A percentile compares a stretch with the other conserved stretches of the same genome.
Evolutionary conservation across 176 grass and related monocot species (phyloP).

Genomic region (Chrysopogon serrulatus): DNA sequence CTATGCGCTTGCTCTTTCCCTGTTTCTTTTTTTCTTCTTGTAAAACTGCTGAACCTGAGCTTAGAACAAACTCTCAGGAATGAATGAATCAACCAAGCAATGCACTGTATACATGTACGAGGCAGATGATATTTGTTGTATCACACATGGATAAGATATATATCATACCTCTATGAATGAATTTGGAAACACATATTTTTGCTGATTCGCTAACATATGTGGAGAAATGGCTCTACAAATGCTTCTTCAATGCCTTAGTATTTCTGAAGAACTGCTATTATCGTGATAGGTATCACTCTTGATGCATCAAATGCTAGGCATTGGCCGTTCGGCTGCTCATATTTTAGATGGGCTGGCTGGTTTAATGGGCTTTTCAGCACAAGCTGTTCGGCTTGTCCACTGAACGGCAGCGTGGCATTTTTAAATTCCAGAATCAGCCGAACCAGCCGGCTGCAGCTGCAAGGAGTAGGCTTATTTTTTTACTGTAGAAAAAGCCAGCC

Average conservation of each 20-base stretch:
- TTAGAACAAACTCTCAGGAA: neutral
- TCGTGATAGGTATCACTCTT: neutral
- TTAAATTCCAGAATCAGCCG: too few relatives aligned
- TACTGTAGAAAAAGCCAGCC: too few relatives aligned
- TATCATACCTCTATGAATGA: neutral
- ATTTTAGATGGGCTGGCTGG: too few relatives aligned
- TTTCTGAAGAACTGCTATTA: neutral
- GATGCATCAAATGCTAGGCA: neutral
- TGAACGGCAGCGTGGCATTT: too few relatives aligned
- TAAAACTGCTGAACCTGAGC: neutral
- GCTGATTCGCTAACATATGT: neutral
- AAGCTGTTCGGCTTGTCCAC: too few relatives aligned
- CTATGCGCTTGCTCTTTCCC: neutral
- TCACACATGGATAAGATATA: neutral
- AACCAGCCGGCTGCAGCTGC: too few relatives aligned
- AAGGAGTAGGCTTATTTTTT: too few relatives aligned
- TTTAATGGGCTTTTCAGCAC: too few relatives aligned
- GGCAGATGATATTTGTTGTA: neutral
- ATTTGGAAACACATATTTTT: neutral
- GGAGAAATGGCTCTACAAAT: neutral
- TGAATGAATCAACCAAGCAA: neutral
- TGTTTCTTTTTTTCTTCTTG: neutral
- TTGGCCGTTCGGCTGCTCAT: too few relatives aligned
- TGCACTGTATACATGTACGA: neutral
- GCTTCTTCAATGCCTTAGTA: neutral